Evolutionary conservation across 2,329 filamentous ascomycete species (phyloP).

Genomic region (Arthroderma sp.): DNA sequence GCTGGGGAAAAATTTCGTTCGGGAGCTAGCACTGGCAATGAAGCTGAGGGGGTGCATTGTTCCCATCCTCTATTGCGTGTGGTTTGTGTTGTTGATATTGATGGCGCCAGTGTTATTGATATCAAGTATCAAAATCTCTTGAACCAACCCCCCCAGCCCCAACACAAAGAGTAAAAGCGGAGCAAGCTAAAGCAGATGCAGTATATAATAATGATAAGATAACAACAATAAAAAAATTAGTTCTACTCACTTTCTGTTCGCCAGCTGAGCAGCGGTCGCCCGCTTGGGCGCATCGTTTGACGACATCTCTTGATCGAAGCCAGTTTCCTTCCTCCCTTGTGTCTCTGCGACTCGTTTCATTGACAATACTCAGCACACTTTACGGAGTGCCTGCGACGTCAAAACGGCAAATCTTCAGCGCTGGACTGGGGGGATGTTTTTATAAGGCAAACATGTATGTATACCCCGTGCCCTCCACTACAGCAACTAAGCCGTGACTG

Average conservation of each 20-base stretch:
- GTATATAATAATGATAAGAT: background rate
- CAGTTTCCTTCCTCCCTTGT: slow-evolving; percentile 26
- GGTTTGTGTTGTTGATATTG: background rate
- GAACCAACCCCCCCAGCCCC: background rate
- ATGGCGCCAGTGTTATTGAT: background rate
- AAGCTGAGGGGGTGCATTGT: background rate
- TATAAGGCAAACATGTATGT: background rate
- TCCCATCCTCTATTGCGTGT: background rate
- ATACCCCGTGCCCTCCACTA: too few relatives aligned
- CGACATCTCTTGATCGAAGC: slow-evolving; percentile 27
- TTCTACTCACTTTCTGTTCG: slow-evolving; percentile 43
- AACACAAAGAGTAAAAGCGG: background rate
- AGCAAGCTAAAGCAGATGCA: background rate
- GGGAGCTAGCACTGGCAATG: background rate
- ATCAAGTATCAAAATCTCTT: background rate
- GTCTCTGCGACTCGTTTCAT: slow-evolving; percentile 28
- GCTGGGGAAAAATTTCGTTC: background rate
- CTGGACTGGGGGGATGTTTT: background rate
- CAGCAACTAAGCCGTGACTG: too few relatives aligned
- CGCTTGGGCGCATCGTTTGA: slow-evolving; percentile 37
- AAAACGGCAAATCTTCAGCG: background rate
- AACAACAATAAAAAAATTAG: background rate
- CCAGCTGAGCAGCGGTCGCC: slow-evolving; percentile 45
- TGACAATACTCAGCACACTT: background rate
- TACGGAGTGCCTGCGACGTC: slow-evolving; percentile 21